A percentile compares a stretch with the other conserved stretches of the same genome.
phyloP scores from a whole-genome alignment of 2,329 filamentous ascomycete genomes.

The Fusarium dlaminii region DNA sequence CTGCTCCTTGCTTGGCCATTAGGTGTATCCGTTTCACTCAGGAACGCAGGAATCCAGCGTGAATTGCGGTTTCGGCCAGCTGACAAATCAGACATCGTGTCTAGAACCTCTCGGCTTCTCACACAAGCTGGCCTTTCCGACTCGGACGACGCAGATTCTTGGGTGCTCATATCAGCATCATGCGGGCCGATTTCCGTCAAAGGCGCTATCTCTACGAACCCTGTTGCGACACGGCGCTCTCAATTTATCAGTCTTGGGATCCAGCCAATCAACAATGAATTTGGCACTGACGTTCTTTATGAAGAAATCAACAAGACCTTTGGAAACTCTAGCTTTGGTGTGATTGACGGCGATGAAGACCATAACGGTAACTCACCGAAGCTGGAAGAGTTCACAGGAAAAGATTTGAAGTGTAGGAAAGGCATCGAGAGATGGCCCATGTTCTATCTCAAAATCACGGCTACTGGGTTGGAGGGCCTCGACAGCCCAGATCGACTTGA shows the following conservation, averaged over 20 bases:
- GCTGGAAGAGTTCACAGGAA: slow-evolving; percentile 58
- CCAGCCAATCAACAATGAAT: slow-evolving; percentile 66
- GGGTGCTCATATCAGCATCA: slow-evolving; percentile 77
- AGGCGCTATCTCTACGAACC: slow-evolving; percentile 76
- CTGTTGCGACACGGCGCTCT: slow-evolving; percentile 74
- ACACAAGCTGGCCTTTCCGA: slow-evolving; percentile 72
- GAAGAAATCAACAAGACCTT: slow-evolving; percentile 84
- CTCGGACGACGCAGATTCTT: slow-evolving; percentile 62
- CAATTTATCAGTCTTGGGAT: slow-evolving; percentile 88
- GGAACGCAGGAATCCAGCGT: slow-evolving; percentile 57
- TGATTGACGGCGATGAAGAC: slow-evolving; percentile 59
- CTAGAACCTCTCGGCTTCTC: slow-evolving; percentile 61
- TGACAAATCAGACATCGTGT: slow-evolving; percentile 29
- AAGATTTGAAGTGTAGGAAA: slow-evolving; percentile 62
- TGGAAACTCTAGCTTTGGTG: slow-evolving; percentile 78
- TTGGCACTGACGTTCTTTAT: slow-evolving; percentile 73
- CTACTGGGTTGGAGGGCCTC: slow-evolving; percentile 44
- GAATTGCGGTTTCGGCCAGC: slow-evolving; percentile 50
- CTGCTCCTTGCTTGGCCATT: slow-evolving; percentile 76
- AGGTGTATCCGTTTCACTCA: slow-evolving; percentile 65
- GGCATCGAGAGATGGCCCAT: slow-evolving; percentile 85
- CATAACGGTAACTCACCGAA: slow-evolving; percentile 48
- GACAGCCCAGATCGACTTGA: slow-evolving; percentile 53
- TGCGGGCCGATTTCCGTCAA: slow-evolving; percentile 68
- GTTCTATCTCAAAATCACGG: slow-evolving; percentile 79